Evolutionary conservation across 441 rosid species (phyloP), one percentile per base, ranked within the genome.

Genomic region (Corymbia citriodora): DNA sequence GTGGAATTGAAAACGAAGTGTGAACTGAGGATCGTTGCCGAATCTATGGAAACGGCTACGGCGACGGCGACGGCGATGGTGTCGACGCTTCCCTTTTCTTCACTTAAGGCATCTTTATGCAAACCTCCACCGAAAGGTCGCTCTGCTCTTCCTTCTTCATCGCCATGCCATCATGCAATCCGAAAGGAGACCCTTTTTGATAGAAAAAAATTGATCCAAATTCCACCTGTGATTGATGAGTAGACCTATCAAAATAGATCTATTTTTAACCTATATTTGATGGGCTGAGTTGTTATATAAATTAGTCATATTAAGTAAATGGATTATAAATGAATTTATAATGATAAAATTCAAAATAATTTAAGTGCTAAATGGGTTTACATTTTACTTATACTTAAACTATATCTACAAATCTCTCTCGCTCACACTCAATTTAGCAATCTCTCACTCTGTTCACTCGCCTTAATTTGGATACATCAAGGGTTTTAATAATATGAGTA

Each of bases 401-500:
- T 52, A 12, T 52, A 4, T 52, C 6, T 57, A 57, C 6, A 6
- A 25, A 11, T 1, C 6, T 57, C 63, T 57, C 13, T 57, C 25
- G 63, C 11, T 0, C 63, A 10, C 25, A 10, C 63, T 23, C 63
- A 59, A 40, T 40, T 40, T 40, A 40, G 45, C 45, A 59, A 23
- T 23, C 63, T 59, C 63, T 23, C 0, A 6, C 14, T 57, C 0
- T 3, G 29, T 57, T 0, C 1, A 10, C 7, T 59, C 1, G 25
- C 13, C 14, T 59, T 6, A 23, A 59, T 59, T 59, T 23, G 5
- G 14, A 2, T 59, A 25, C 18, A 25, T 59, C 45, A 10, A 59
- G 23, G 23, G 25, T 59, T 59, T 59, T 23, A 59, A 13, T 25
- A 59, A 59, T 10, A 10, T 59, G 14, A 10, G 10, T 59, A 10